phyloP scores from a whole-genome alignment of 345 rosid genomes.

The Litchi chinensis region DNA sequence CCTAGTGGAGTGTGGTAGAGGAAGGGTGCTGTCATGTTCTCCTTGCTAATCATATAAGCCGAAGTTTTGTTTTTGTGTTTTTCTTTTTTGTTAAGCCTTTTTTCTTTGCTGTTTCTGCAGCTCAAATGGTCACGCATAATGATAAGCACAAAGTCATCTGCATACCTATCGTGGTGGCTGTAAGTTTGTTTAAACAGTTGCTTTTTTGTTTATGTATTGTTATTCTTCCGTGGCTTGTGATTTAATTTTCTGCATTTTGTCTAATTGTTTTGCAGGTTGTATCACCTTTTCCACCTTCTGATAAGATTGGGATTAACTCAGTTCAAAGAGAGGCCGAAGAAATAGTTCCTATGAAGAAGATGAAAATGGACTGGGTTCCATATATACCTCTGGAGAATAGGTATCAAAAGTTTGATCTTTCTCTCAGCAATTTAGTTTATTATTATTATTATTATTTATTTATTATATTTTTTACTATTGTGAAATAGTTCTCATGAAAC shows the following conservation, averaged over 20 bases:
- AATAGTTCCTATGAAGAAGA: slow-evolving; percentile 95
- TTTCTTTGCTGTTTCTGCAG: slow-evolving; percentile 44
- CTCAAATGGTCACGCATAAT: slow-evolving; percentile 76
- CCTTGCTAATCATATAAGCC: background rate
- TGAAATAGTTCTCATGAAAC: slow-evolving; percentile 14
- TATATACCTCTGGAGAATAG: slow-evolving; percentile 86
- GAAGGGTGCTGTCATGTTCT: too few relatives aligned
- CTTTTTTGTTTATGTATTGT: background rate
- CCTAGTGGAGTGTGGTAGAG: too few relatives aligned
- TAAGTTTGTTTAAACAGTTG: slow-evolving; percentile 43
- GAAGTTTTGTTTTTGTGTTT: background rate
- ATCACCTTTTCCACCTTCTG: slow-evolving; percentile 95
- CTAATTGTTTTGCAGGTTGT: slow-evolving; percentile 53
- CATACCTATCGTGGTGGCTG: slow-evolving; percentile 87
- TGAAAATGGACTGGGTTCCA: slow-evolving; percentile 99
- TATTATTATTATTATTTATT: too few relatives aligned
- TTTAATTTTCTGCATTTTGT: slow-evolving; percentile 2
- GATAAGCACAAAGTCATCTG: slow-evolving; percentile 50
- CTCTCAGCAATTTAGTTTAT: background rate
- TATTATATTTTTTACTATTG: background rate
- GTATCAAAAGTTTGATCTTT: slow-evolving; percentile 35
- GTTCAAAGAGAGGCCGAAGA: slow-evolving; percentile 97
- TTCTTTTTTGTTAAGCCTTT: background rate
- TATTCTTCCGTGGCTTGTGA: background rate
- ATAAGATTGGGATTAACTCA: slow-evolving; percentile 93